Conservation (phyloP, 1,284 basidiomycete genomes). For the Baeospora myosura region DNA sequence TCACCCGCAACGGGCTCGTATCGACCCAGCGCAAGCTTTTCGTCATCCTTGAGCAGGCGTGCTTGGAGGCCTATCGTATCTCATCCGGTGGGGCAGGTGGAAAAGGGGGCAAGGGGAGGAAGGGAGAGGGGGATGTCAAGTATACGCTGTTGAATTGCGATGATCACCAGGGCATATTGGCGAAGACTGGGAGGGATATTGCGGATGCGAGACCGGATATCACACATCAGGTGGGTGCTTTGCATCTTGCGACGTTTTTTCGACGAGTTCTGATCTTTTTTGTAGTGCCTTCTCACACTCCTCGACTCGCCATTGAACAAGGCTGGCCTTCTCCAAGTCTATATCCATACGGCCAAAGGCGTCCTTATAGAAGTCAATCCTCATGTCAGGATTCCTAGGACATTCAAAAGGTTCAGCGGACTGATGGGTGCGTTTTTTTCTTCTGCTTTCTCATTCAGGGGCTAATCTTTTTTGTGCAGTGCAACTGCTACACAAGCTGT, state of each 20-base stretch:
- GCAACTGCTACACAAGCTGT: slow-evolving; percentile 93
- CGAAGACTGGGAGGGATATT: slow-evolving; percentile 96
- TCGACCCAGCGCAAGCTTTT: slow-evolving; percentile 68
- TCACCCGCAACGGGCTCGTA: slow-evolving; percentile 64
- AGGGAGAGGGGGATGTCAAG: slow-evolving; percentile 75
- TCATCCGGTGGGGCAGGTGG: slow-evolving; percentile 40
- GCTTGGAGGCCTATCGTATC: slow-evolving; percentile 91
- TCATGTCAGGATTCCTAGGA: slow-evolving; percentile 93
- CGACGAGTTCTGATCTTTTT: slow-evolving; percentile 9
- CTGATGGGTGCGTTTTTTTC: slow-evolving; percentile 77
- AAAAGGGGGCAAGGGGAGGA: slow-evolving; percentile 43
- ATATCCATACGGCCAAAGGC: slow-evolving; percentile 96
- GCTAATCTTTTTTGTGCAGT: slow-evolving; percentile 43
- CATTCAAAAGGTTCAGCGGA: slow-evolving; percentile 97
- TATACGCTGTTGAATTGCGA: slow-evolving; percentile 98
- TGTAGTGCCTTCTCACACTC: slow-evolving; percentile 88
- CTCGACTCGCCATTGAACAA: slow-evolving; percentile 98
- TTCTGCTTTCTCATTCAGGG: background rate
- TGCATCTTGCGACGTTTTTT: too few relatives aligned
- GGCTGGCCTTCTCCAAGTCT: slow-evolving; percentile 93
- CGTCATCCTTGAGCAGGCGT: slow-evolving; percentile 90
- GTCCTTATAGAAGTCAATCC: slow-evolving; percentile 99
- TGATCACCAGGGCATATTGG: slow-evolving; percentile 97
- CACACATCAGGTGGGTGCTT: slow-evolving; percentile 81
- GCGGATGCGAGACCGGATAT: slow-evolving; percentile 98